Base-by-base conservation (phyloP, 768 basidiomycete genomes). In the Fibroporia radiculosa region DNA sequence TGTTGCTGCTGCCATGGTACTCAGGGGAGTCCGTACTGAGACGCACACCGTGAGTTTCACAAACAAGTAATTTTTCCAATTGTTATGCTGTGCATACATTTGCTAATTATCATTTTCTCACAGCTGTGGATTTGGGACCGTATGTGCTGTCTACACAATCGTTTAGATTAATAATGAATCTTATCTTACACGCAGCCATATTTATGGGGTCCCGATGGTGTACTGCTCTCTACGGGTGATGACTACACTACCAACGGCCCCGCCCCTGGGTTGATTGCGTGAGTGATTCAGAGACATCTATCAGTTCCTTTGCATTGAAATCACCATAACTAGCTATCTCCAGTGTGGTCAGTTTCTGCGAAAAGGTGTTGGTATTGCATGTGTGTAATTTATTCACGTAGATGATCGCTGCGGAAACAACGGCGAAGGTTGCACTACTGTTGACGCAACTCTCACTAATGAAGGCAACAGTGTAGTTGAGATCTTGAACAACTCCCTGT, bases 401-500 rank as follows among this genome's bases (percentile, higher is more conserved):
- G n/a, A n/a, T n/a, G n/a, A n/a, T n/a, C n/a, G 29, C 7, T 74
- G 73, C 44, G 31, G 44, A 2, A 42, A 45, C 26, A 73, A 74
- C 43, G 72, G 71, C 42, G 72, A 73, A 52, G 45, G 56, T 1
- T 74, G 73, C 47, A 60, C 62, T 2, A 56, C 71, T 6, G 14
- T 74, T 22, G 72, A 74, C 51, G 62, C 56, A 51, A 71, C 67
- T 3, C 60, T 74, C 47, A 52, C 54, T 45, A 70, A 74, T 45
- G n/a, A n/a, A n/a, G 62, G 68, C 45, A 70, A 69, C 10, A 70
- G 70, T 18, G 65, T 60, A 31, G 52, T 59, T 6, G 73, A 74
- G 45, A 53, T 74, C 33, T 66, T 73, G 47, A 60, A 75, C 42
- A 72, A 75, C 43, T 6, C 45, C 1, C 66, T 64, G 67, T 71